Conservation (phyloP, 2,329 filamentous ascomycete genomes). For the Fusarium anguioides region DNA sequence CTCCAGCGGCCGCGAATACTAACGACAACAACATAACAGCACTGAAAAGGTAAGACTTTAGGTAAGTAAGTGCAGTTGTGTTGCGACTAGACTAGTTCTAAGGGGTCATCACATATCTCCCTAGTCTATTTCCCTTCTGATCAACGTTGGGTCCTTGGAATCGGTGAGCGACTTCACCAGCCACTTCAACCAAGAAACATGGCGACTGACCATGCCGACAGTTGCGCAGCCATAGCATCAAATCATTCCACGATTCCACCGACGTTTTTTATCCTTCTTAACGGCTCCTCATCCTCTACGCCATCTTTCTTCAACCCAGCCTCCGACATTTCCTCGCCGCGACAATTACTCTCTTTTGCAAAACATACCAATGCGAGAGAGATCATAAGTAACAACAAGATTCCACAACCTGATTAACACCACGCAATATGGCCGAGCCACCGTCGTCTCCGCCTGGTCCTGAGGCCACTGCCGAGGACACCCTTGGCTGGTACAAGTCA, state of each 20-base stretch:
- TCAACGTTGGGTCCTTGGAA: slow-evolving; percentile 35
- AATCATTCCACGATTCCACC: slow-evolving; percentile 9
- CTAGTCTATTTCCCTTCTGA: slow-evolving; percentile 18
- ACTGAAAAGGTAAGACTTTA: slow-evolving; percentile 31
- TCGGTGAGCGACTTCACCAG: slow-evolving; percentile 43
- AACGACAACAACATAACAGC: slow-evolving; percentile 29
- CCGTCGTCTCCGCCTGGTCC: slow-evolving; percentile 71
- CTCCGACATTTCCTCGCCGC: slow-evolving; percentile 16
- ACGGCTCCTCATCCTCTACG: slow-evolving; percentile 5
- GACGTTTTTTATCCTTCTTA: slow-evolving; percentile 18
- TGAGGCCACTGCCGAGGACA: slow-evolving; percentile 72
- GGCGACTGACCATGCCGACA: slow-evolving; percentile 36
- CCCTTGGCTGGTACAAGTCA: slow-evolving; percentile 92
- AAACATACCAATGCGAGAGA: slow-evolving; percentile 30
- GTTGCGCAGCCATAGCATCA: slow-evolving; percentile 22
- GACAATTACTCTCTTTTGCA: slow-evolving; percentile 18
- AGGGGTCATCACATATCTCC: slow-evolving; percentile 18
- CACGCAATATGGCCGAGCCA: slow-evolving; percentile 64
- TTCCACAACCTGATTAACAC: slow-evolving; percentile 21
- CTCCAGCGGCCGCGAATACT: slow-evolving; percentile 45
- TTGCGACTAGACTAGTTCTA: neutral
- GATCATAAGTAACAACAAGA: slow-evolving; percentile 18
- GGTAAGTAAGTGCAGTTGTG: slow-evolving; percentile 38
- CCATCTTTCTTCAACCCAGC: slow-evolving; percentile 11
- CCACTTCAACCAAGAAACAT: slow-evolving; percentile 29